These are phyloP conservation scores for Isabelozyma pseudorhagii DNA, from an alignment of 805 yeast genomes.

Conservation along the genomic window DNA sequence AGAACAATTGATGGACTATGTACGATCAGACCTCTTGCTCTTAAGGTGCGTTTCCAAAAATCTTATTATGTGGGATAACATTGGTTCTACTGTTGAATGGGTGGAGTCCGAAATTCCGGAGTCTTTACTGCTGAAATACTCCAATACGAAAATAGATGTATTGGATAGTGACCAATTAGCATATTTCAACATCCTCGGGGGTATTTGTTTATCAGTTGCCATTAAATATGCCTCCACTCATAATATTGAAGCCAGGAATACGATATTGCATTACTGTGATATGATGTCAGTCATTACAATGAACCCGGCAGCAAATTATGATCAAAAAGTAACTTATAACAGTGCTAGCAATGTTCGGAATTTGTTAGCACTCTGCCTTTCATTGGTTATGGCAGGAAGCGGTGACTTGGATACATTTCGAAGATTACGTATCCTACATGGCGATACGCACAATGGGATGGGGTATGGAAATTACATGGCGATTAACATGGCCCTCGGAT, in stretches of 20 bases:
- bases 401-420: conserved; percentile 82
- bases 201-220: conserved; percentile 71
- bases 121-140: conserved; percentile 30
- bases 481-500: conserved; percentile 78
- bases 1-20: conserved; percentile 58
- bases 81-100: conserved; percentile 54
- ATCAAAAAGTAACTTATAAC: conserved; percentile 52
- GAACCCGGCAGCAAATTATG: conserved; percentile 47
- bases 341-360: conserved; percentile 57
- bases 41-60: conserved; percentile 61
- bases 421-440: conserved; percentile 68
- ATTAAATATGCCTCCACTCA: conserved; percentile 73
- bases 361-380: conserved; percentile 57
- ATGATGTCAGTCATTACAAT: conserved; percentile 41
- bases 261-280: conserved; percentile 56
- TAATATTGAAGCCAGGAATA: conserved; percentile 49
- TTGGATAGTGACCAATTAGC: conserved; percentile 62
- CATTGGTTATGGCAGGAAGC: conserved; percentile 84
- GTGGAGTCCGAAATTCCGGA: conserved; percentile 54
- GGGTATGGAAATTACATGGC: conserved; percentile 75
- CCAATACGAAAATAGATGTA: conserved; percentile 14
- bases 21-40: conserved; percentile 75
- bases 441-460: conserved; percentile 43
- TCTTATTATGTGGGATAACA: conserved; percentile 68
- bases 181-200: conserved; percentile 66